Conservation (phyloP, 768 basidiomycete genomes). For the Tylopilus sp. region DNA sequence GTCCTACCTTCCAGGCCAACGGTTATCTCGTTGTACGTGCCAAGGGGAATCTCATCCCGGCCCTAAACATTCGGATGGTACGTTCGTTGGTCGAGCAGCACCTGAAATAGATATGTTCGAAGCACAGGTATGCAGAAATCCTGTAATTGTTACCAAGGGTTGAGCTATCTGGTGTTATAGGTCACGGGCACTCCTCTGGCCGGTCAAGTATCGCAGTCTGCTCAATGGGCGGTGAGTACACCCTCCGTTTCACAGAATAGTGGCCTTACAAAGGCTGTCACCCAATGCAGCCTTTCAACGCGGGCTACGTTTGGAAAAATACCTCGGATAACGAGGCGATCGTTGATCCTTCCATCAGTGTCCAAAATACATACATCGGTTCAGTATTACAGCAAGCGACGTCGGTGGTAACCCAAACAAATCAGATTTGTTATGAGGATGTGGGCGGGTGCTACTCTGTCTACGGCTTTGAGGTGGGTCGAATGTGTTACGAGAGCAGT, state of each 20-base stretch:
- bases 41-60: constrained; percentile 80
- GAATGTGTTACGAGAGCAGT: background rate
- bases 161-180: constrained; percentile 31
- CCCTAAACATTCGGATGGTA: constrained; percentile 67
- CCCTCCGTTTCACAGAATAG: constrained; percentile 4
- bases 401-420: constrained; percentile 64
- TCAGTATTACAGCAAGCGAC: constrained; percentile 75
- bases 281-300: constrained; percentile 63
- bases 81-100: constrained; percentile 76
- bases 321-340: constrained; percentile 57
- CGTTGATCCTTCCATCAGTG: constrained; percentile 48
- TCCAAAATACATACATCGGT: constrained; percentile 64
- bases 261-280: background rate
- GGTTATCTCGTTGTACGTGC: constrained; percentile 86
- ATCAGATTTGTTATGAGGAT: constrained; percentile 68
- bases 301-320: constrained; percentile 66
- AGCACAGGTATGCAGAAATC: constrained; percentile 47
- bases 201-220: constrained; percentile 77
- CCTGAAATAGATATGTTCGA: constrained; percentile 93
- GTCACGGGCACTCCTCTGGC: constrained; percentile 42
- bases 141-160: constrained; percentile 8
- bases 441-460: constrained; percentile 58
- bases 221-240: constrained; percentile 71
- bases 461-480: constrained; percentile 74
- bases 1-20: constrained; percentile 78